A percentile compares a stretch with the other conserved stretches of the same genome.
Evolutionary conservation across 768 basidiomycete genomes (phyloP).

Genomic region (Candolleomyces efflorescens): DNA sequence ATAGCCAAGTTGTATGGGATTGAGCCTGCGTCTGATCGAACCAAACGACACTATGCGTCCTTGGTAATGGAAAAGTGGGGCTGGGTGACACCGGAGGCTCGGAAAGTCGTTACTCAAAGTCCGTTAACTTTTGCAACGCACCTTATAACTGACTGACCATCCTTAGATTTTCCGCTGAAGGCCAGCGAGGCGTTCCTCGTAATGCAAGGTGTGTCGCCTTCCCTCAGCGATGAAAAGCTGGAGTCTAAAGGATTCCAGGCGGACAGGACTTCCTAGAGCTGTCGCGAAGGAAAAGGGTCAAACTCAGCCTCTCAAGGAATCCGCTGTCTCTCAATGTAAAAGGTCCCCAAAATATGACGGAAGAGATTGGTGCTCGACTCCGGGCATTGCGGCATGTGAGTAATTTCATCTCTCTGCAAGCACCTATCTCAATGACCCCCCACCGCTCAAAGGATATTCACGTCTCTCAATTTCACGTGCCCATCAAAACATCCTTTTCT

Average conservation of each 20-base stretch:
- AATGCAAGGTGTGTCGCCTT: constrained; percentile 50
- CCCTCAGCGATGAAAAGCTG: not conserved
- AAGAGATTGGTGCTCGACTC: constrained; percentile 44
- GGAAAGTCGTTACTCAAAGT: constrained; percentile 45
- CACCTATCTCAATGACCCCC: not conserved
- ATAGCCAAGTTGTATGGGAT: constrained; percentile 15
- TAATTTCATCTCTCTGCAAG: not conserved
- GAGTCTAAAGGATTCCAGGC: constrained; percentile 36
- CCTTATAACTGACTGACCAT: constrained; percentile 3
- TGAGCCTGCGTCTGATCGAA: constrained; percentile 25
- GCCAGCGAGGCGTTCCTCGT: constrained; percentile 64
- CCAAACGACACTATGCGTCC: constrained; percentile 37
- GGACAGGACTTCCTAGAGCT: constrained; percentile 57
- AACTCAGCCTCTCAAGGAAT: constrained; percentile 50
- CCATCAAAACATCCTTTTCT: constrained; percentile 37
- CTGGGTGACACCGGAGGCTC: constrained; percentile 59
- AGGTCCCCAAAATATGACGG: constrained; percentile 51
- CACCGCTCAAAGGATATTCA: constrained; percentile 33
- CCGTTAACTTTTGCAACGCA: constrained; percentile 18
- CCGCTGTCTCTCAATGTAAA: constrained; percentile 59
- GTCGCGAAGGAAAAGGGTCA: constrained; percentile 57
- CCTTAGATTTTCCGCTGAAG: constrained; percentile 50
- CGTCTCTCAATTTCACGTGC: constrained; percentile 37
- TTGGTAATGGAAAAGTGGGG: constrained; percentile 67
- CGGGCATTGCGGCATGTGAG: constrained; percentile 46